Percentiles rank a stretch among this genome's conserved stretches.
Evolutionary conservation across 257 asterid genomes (phyloP).

Genomic region (Salvia rosmarinus): DNA sequence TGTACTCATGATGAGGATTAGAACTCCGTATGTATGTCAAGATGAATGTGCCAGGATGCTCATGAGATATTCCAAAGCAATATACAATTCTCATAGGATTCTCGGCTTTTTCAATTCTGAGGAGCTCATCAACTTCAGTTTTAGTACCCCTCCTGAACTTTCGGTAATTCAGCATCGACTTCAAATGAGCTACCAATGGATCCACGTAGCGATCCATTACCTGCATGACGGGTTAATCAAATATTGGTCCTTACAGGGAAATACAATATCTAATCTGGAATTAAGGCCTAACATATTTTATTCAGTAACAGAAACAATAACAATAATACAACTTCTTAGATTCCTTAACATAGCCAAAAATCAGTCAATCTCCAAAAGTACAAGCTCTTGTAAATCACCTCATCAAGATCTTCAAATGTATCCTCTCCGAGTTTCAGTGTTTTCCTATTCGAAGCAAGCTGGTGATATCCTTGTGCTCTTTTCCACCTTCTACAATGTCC

Average conservation of each 20-base stretch:
- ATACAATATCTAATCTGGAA: background rate
- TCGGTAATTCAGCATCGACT: slow-evolving; percentile 86
- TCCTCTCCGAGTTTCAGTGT: slow-evolving; percentile 94
- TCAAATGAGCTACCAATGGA: slow-evolving; percentile 89
- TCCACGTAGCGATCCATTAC: slow-evolving; percentile 99
- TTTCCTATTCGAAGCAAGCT: slow-evolving; percentile 89
- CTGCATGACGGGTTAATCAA: slow-evolving; percentile 43
- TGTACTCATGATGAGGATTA: slow-evolving; percentile 94
- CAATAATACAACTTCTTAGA: slow-evolving; percentile 3
- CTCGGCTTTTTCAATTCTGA: slow-evolving; percentile 76
- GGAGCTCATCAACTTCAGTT: slow-evolving; percentile 85
- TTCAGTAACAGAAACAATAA: background rate
- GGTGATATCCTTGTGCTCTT: slow-evolving; percentile 89
- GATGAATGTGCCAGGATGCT: slow-evolving; percentile 96
- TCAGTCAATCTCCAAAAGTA: background rate
- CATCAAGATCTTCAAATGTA: slow-evolving; percentile 97
- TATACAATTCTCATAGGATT: slow-evolving; percentile 87
- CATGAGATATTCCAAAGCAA: slow-evolving; percentile 91
- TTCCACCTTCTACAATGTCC: slow-evolving; percentile 88
- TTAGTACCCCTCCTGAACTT: slow-evolving; percentile 84
- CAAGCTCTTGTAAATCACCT: slow-evolving; percentile 51
- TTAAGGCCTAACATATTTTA: background rate
- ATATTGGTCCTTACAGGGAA: background rate
- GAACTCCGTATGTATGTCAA: slow-evolving; percentile 87
- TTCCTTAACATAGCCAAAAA: background rate